Base-by-base conservation (phyloP, 805 yeast species). In the Torulaspora indica region DNA sequence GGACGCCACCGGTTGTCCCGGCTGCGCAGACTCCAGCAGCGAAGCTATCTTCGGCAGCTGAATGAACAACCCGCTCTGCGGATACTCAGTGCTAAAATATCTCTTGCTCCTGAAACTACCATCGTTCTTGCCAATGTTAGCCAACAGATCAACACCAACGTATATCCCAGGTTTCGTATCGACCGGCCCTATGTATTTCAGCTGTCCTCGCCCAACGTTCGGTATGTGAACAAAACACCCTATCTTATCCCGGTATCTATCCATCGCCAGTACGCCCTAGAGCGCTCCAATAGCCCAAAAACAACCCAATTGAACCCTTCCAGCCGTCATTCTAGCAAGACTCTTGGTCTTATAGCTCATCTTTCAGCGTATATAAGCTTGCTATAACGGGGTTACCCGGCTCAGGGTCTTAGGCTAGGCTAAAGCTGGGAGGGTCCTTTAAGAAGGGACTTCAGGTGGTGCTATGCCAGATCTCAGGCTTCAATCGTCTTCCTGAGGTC, bases 91-190 rank as follows among this genome's bases (percentile, higher is more conserved):
- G 4, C 70, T 69, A 58, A 90, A 90, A 60, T 89, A 89, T 42
- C 70, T 70, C 6, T 69, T 60, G 0, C 95, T 95, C 45, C 82
- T 76, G 35, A 81, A 88, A 33, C 77, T 75, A n/a, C 98, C 98
- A 43, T 79, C 76, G 58, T 91, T 93, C 63, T 87, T 85, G 17
- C 98, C 98, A 43, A 77, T 70, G 4, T 69, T 59, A 0, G 76
- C 81, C n/a, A 79, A 56, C 34, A 91, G 68, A 61, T 91, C 97
- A 5, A 91, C 74, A 2, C 98, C 98, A 4, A 90, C 96, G 69
- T 81, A 91, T 8, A 73, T 70, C 0, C 96, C 95, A 5, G 67
- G 64, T 57, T 85, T 87, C 17, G 82, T 82, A 17, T 79, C 75
- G 13, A 91, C 86, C 2, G 74, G 64, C 1, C 96, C 98, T 15